A percentile compares a stretch with the other conserved stretches of the same genome.
These are phyloP conservation scores for Madurella fahalii DNA, from an alignment of 2,329 filamentous ascomycete genomes.

Conservation along the genomic window DNA sequence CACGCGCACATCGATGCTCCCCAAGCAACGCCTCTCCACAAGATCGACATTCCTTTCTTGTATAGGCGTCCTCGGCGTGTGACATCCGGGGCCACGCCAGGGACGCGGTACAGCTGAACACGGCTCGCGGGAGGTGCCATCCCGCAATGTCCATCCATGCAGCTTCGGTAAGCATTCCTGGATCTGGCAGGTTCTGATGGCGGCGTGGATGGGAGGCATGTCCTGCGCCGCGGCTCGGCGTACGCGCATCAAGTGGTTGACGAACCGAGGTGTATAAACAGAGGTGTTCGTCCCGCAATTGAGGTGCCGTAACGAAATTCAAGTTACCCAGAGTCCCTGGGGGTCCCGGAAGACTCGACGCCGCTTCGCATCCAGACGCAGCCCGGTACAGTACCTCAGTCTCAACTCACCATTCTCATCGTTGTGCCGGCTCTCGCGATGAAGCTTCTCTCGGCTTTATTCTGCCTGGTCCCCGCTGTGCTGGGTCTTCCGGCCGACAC, in stretches of 20 bases:
- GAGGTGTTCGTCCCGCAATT: too few relatives aligned
- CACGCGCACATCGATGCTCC: not conserved
- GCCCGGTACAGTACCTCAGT: too few relatives aligned
- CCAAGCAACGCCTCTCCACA: not conserved
- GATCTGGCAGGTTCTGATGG: constrained; percentile 12
- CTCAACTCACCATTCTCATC: too few relatives aligned
- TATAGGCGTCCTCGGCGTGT: not conserved
- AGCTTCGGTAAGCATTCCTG: constrained; percentile 7
- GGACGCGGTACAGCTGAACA: not conserved
- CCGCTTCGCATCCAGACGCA: too few relatives aligned
- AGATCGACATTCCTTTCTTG: not conserved
- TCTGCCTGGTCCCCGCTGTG: constrained; percentile 20
- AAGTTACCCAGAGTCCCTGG: too few relatives aligned
- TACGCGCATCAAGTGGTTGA: not conserved
- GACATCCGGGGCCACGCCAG: not conserved
- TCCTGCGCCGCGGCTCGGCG: too few relatives aligned
- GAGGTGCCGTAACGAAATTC: too few relatives aligned
- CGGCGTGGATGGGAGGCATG: too few relatives aligned
- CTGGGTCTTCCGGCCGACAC: constrained; percentile 3
- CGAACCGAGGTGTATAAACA: too few relatives aligned
- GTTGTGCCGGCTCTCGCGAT: constrained; percentile 22
- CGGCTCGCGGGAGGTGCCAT: constrained; percentile 1
- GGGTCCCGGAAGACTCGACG: not conserved
- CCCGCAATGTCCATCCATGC: not conserved
- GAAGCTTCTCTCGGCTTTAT: constrained; percentile 31